phyloP scores from a whole-genome alignment of 176 grass and related monocot genomes.

The Oryza longistaminata region DNA sequence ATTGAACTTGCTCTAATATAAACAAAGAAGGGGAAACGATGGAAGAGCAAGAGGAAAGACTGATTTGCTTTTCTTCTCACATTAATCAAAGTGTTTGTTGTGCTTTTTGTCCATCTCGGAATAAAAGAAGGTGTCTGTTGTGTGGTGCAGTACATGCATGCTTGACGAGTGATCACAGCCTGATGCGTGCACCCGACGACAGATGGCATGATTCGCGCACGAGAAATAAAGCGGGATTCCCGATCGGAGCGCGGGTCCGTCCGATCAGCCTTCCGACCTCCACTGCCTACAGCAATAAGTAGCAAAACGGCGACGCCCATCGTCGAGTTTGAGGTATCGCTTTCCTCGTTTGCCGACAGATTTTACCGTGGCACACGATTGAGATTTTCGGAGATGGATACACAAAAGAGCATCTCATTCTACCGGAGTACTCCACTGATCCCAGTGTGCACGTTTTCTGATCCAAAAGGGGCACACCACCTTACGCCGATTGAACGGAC shows the following conservation, averaged over 20 bases:
- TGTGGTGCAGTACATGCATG: neutral
- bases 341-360: neutral
- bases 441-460: neutral
- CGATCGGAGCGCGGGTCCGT: neutral
- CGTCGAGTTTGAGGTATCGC: neutral
- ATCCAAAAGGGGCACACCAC: neutral
- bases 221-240: neutral
- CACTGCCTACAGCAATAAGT: neutral
- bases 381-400: too few species aligned
- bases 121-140: neutral
- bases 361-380: neutral
- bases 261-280: neutral
- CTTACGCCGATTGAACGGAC: neutral
- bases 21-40: neutral
- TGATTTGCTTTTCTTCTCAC: slow-evolving; percentile 1
- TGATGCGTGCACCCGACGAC: slow-evolving; percentile 4
- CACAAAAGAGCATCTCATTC: too few species aligned
- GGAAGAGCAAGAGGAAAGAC: neutral
- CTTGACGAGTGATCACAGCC: slow-evolving; percentile 6
- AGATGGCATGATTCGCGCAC: neutral
- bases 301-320: neutral
- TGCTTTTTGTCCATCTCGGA: neutral
- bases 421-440: neutral
- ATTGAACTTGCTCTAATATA: too few species aligned
- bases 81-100: slow-evolving; percentile 12